A percentile compares a stretch with the other conserved stretches of the same genome.
phyloP scores from a whole-genome alignment of 1,284 basidiomycete species.

The Leccinum ponderosum region DNA sequence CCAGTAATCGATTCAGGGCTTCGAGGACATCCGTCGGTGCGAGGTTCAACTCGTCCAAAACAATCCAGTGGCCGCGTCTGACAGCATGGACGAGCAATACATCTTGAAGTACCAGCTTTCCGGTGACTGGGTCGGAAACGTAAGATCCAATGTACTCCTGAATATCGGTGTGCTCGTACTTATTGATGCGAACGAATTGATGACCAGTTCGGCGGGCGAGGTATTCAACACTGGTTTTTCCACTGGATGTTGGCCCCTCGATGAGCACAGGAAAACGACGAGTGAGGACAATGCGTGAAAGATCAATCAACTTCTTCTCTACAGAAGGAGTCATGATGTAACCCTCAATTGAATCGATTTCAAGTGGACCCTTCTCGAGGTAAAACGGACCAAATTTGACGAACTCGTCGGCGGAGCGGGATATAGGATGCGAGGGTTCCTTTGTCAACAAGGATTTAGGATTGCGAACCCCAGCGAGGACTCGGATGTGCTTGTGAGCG shows the following conservation, averaged over 20 bases:
- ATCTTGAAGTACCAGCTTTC: slow-evolving; percentile 93
- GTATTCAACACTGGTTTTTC: slow-evolving; percentile 98
- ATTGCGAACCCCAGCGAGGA: slow-evolving; percentile 78
- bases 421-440: slow-evolving; percentile 60
- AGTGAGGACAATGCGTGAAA: slow-evolving; percentile 89
- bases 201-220: slow-evolving; percentile 93
- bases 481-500: slow-evolving; percentile 73
- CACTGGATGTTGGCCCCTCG: slow-evolving; percentile 97
- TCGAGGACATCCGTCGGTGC: slow-evolving; percentile 99
- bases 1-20: slow-evolving; percentile 93
- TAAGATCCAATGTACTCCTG: slow-evolving; percentile 99
- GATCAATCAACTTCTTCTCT: slow-evolving; percentile 88
- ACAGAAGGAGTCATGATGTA: slow-evolving; percentile 98
- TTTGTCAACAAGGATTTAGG: slow-evolving; percentile 71
- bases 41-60: slow-evolving; percentile 96
- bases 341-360: slow-evolving; percentile 65
- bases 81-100: slow-evolving; percentile 93
- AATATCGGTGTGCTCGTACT: slow-evolving; percentile 99
- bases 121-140: slow-evolving; percentile 88
- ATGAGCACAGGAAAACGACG: slow-evolving; percentile 94
- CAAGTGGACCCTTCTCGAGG: slow-evolving; percentile 75
- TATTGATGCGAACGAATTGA: slow-evolving; percentile 97
- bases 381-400: slow-evolving; percentile 93
- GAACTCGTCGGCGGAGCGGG: slow-evolving; percentile 53
- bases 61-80: slow-evolving; percentile 95